phyloP scores from a whole-genome alignment of 805 yeast species.

The Crinitomyces ghanaensis region DNA sequence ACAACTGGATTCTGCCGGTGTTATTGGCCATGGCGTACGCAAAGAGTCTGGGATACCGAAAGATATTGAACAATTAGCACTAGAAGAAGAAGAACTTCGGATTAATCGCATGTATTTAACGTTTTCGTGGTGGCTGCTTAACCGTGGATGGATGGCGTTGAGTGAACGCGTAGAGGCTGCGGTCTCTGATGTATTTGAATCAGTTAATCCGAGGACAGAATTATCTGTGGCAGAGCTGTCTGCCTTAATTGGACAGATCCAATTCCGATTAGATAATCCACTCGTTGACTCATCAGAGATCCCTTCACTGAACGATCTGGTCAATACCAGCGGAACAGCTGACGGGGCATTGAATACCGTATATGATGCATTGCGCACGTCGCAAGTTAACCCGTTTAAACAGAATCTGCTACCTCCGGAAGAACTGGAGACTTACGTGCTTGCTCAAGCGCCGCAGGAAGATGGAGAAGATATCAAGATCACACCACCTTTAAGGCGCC shows the following conservation, averaged over 20 bases:
- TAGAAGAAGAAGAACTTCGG: constrained; percentile 22
- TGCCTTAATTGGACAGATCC: constrained; percentile 25
- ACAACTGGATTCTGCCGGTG: constrained; percentile 15
- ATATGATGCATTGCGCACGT: constrained; percentile 2
- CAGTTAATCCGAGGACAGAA: constrained; percentile 62
- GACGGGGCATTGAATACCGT: no score
- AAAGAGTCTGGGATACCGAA: constrained; percentile 16
- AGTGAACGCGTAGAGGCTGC: constrained; percentile 40
- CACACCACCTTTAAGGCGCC: constrained; percentile 20
- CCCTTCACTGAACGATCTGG: no score
- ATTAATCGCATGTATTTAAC: constrained; percentile 73
- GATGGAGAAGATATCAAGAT: constrained; percentile 17
- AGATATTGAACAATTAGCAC: constrained; percentile 17
- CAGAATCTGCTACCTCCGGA: constrained; percentile 38
- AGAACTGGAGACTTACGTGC: constrained; percentile 40
- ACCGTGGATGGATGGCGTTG: constrained; percentile 67
- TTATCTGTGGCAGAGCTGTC: constrained; percentile 49
- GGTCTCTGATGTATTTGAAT: constrained; percentile 50
- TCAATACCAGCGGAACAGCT: no score
- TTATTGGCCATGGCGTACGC: constrained; percentile 12
- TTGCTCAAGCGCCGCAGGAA: constrained; percentile 36
- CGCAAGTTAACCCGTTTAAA: constrained; percentile 22
- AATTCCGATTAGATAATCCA: constrained; percentile 27
- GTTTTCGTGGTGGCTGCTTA: constrained; percentile 87
- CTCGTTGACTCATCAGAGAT: constrained; percentile 7